Conservation (phyloP, 1,139 yeast species). For the Debaryomyces nepalensis region DNA sequence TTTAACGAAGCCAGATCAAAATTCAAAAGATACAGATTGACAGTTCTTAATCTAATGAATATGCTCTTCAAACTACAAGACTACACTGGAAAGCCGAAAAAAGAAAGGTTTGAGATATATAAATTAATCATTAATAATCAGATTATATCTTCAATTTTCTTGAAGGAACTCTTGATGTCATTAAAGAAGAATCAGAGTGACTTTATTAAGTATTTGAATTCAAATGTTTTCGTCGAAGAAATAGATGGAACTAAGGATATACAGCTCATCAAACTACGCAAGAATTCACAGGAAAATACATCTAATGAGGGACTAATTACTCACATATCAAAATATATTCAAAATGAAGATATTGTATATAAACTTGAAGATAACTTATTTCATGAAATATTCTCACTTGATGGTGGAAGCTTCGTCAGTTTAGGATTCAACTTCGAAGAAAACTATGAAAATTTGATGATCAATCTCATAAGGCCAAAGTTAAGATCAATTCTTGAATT, state of each 20-base stretch:
- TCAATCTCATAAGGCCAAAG: slow-evolving; percentile 44
- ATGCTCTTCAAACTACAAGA: slow-evolving; percentile 26
- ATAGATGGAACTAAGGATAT: slow-evolving; percentile 13
- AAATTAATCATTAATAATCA: slow-evolving; percentile 32
- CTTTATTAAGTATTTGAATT: slow-evolving; percentile 1
- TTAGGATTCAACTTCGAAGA: slow-evolving; percentile 35
- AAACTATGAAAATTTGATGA: slow-evolving; percentile 44
- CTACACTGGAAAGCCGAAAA: slow-evolving; percentile 12
- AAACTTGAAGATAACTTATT: slow-evolving; percentile 25
- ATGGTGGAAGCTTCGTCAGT: slow-evolving; percentile 34
- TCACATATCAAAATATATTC: slow-evolving; percentile 4
- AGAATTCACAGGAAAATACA: background rate
- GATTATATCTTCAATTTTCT: slow-evolving; percentile 23
- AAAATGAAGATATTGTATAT: slow-evolving; percentile 4
- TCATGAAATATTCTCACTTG: slow-evolving; percentile 43
- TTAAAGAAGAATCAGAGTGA: slow-evolving; percentile 6
- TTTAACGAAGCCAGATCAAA: slow-evolving; percentile 24
- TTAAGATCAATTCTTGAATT: slow-evolving; percentile 37
- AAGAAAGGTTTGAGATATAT: slow-evolving; percentile 38
- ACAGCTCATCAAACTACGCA: slow-evolving; percentile 10
- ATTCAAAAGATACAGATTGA: slow-evolving; percentile 29
- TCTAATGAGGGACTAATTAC: background rate
- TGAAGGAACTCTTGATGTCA: slow-evolving; percentile 17
- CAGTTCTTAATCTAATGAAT: slow-evolving; percentile 30
- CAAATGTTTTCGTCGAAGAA: slow-evolving; percentile 12